Percentiles rank a stretch among this genome's conserved stretches.
phyloP scores from a whole-genome alignment of 2,329 filamentous ascomycete genomes.

The Calonectria leucothoes region DNA sequence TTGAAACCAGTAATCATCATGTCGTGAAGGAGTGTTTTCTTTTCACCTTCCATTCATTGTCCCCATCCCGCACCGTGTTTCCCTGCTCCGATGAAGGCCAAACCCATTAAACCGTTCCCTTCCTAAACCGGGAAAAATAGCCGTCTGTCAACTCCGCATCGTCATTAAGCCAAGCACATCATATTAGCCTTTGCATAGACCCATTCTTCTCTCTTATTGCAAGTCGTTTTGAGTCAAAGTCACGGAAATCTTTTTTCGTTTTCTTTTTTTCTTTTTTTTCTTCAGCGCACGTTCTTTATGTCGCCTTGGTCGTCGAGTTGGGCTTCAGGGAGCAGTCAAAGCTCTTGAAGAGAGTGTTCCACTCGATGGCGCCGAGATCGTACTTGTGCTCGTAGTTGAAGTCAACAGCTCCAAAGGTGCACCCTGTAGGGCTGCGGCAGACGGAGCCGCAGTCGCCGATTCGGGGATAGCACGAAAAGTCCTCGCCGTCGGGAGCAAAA shows the following conservation, averaged over 20 bases:
- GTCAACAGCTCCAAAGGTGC: constrained; percentile 61
- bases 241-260: background rate
- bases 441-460: constrained; percentile 53
- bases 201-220: background rate
- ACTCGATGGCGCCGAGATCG: constrained; percentile 57
- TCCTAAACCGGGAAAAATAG: constrained; percentile 21
- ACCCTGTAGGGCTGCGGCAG: constrained; percentile 64
- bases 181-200: constrained; percentile 4
- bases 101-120: constrained; percentile 5
- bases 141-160: constrained; percentile 15
- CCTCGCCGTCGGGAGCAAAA: constrained; percentile 63
- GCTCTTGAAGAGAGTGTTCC: constrained; percentile 54
- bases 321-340: constrained; percentile 47
- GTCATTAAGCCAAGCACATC: constrained; percentile 8
- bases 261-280: background rate
- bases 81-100: background rate
- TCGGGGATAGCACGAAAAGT: constrained; percentile 61
- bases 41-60: background rate
- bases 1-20: background rate
- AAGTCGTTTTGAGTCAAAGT: background rate
- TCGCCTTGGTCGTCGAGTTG: constrained; percentile 5
- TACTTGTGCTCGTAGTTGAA: constrained; percentile 59
- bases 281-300: background rate
- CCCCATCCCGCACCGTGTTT: no score
- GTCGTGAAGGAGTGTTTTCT: background rate